These are phyloP conservation scores for Sclerotinia trifoliorum DNA, from an alignment of 2,329 filamentous ascomycete genomes.

Conservation along the genomic window DNA sequence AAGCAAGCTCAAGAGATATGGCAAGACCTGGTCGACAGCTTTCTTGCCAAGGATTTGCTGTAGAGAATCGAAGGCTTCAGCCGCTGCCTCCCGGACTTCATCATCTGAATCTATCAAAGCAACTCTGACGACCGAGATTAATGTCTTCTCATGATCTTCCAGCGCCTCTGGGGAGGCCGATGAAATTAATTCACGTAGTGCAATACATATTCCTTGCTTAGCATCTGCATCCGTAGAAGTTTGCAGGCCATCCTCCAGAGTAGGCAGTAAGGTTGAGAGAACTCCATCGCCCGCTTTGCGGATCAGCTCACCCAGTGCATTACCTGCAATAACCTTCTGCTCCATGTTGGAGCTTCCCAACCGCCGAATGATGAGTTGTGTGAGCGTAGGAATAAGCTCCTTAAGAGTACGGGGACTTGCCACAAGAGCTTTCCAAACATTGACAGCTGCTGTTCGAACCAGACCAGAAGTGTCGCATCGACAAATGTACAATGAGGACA, in stretches of 20 bases:
- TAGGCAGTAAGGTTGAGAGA: conserved; percentile 81
- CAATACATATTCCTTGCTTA: conserved; percentile 96
- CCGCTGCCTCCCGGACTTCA: conserved; percentile 91
- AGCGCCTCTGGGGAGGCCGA: conserved; percentile 85
- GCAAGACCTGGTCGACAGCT: conserved; percentile 91
- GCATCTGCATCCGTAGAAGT: conserved; percentile 87
- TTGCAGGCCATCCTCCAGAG: conserved; percentile 86
- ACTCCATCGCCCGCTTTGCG: conserved; percentile 95
- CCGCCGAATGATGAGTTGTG: conserved; percentile 89
- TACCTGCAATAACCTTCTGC: conserved; percentile 97
- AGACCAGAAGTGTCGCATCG: conserved; percentile 92
- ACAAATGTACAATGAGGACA: conserved; percentile 97
- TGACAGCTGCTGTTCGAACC: conserved; percentile 84
- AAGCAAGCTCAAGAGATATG: conserved; percentile 85
- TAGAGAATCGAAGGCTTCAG: conserved; percentile 93
- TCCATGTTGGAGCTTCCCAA: conserved; percentile 96
- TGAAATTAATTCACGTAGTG: conserved; percentile 86
- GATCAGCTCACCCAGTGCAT: conserved; percentile 93
- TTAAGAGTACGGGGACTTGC: conserved; percentile 89
- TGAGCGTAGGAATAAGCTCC: conserved; percentile 91
- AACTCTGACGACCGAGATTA: conserved; percentile 90
- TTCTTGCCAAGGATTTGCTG: conserved; percentile 93
- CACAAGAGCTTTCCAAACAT: conserved; percentile 96
- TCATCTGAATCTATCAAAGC: conserved; percentile 86
- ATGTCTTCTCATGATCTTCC: conserved; percentile 90